Evolutionary conservation across 352 stramenopile species (phyloP).

Genomic region (Globisporangium barbulae): DNA sequence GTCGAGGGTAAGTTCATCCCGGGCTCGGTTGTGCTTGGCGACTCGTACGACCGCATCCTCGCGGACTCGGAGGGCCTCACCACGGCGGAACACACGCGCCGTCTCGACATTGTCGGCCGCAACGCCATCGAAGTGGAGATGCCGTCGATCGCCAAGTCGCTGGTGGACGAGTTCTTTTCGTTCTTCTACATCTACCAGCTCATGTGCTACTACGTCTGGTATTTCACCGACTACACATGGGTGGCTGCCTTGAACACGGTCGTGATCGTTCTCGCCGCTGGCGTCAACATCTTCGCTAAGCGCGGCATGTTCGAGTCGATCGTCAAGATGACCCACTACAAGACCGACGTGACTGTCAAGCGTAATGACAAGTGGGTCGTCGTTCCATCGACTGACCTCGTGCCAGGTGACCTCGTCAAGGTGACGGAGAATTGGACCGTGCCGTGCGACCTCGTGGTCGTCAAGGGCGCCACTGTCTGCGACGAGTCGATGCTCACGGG

Average conservation of each 20-base stretch:
- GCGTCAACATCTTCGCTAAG: slow-evolving; percentile 70
- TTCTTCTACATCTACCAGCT: slow-evolving; percentile 85
- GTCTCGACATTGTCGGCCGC: slow-evolving; percentile 45
- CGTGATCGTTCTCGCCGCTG: slow-evolving; percentile 48
- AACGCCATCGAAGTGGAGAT: slow-evolving; percentile 69
- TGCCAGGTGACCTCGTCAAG: slow-evolving; percentile 64
- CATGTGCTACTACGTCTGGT: slow-evolving; percentile 86
- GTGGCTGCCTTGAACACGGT: slow-evolving; percentile 57
- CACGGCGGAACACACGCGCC: slow-evolving; percentile 29
- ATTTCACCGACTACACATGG: slow-evolving; percentile 65
- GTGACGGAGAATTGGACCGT: slow-evolving; percentile 68
- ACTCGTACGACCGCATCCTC: slow-evolving; percentile 46
- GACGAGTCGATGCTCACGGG: slow-evolving; percentile 78
- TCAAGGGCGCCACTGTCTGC: slow-evolving; percentile 64
- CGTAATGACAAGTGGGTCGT: slow-evolving; percentile 50
- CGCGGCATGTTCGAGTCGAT: slow-evolving; percentile 50
- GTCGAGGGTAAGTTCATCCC: slow-evolving; percentile 46
- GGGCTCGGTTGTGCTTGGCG: slow-evolving; percentile 38
- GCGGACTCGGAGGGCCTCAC: slow-evolving; percentile 47
- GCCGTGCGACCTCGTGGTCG: slow-evolving; percentile 66
- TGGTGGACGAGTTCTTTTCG: slow-evolving; percentile 64
- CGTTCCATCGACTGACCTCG: slow-evolving; percentile 46
- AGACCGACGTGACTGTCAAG: slow-evolving; percentile 62
- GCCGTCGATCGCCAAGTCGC: slow-evolving; percentile 42
- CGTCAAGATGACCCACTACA: slow-evolving; percentile 62